Conservation (phyloP, 2,329 filamentous ascomycete species). For the Epichloe hybrida region DNA sequence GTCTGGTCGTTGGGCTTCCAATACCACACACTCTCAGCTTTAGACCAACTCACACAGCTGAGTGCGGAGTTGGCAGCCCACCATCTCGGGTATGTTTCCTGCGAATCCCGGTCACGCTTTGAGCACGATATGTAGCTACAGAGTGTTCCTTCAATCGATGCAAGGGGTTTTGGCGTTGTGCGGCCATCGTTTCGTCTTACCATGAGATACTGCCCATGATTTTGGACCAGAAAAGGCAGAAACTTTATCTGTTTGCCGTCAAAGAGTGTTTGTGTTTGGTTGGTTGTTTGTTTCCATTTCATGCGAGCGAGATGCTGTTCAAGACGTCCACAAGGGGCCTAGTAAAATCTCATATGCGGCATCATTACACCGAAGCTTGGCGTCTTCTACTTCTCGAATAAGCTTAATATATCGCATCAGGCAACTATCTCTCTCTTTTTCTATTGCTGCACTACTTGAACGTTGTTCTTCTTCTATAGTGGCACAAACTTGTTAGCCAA, state of each 20-base stretch:
- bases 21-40: neutral
- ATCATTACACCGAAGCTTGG: too few species aligned
- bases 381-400: neutral
- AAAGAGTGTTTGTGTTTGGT: neutral
- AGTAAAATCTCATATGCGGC: too few species aligned
- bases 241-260: too few species aligned
- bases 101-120: neutral
- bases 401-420: neutral
- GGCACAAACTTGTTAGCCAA: neutral
- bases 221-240: neutral
- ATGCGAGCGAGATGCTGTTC: too few species aligned
- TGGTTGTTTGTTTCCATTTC: too few species aligned
- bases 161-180: neutral
- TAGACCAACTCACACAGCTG: neutral
- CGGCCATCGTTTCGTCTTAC: neutral
- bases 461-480: constrained; percentile 72
- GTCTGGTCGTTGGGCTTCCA: constrained; percentile 1
- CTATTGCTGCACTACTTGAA: constrained; percentile 72
- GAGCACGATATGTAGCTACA: neutral
- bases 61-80: neutral
- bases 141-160: neutral
- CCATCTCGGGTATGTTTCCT: neutral
- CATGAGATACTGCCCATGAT: neutral
- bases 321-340: too few species aligned
- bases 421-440: constrained; percentile 12